A percentile compares a stretch with the other conserved stretches of the same genome.
Evolutionary conservation across 1,139 yeast genomes (phyloP).

Genomic region (Protomyces pachydermus): DNA sequence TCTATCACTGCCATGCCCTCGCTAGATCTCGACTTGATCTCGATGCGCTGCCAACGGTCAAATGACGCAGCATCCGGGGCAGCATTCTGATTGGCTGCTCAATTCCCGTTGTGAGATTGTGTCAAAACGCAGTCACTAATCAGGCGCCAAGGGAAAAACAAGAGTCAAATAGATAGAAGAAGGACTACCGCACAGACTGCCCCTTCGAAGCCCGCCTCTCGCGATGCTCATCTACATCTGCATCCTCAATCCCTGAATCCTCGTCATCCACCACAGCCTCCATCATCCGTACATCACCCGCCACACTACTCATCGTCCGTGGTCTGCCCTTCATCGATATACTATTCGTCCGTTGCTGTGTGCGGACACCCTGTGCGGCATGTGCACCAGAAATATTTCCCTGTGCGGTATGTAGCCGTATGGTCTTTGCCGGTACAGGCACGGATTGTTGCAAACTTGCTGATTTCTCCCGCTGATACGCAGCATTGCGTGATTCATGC

Average conservation of each 20-base stretch:
- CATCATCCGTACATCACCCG: neutral
- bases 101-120: no score
- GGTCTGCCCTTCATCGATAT: neutral
- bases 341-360: neutral
- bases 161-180: no score
- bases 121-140: no score
- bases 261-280: neutral
- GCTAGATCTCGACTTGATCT: no score
- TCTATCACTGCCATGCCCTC: no score
- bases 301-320: neutral
- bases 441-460: neutral
- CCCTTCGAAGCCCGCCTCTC: neutral
- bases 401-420: neutral
- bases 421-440: neutral
- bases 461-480: neutral
- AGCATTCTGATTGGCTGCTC: no score
- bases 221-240: neutral
- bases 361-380: neutral
- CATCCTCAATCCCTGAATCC: neutral
- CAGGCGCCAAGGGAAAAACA: no score
- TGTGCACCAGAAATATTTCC: neutral
- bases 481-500: neutral
- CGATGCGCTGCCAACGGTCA: no score
- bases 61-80: no score
- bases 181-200: neutral